Evolutionary conservation across 768 basidiomycete species (phyloP).

Genomic region (Mycena maculata): DNA sequence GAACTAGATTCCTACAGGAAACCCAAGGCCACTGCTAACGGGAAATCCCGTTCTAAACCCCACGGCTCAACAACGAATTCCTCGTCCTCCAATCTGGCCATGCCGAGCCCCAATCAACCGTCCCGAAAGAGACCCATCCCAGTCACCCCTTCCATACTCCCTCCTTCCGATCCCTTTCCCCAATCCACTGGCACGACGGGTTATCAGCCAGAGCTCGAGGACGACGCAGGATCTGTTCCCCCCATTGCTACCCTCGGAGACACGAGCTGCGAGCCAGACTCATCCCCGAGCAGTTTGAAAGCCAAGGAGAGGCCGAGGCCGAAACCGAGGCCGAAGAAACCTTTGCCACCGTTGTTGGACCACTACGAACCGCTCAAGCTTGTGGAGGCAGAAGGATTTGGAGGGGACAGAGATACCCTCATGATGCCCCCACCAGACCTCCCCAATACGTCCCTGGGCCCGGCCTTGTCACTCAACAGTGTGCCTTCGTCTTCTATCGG

Average conservation of each 20-base stretch:
- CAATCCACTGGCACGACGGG: conserved; percentile 20
- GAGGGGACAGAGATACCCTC: background rate
- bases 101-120: conserved; percentile 16
- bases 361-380: background rate
- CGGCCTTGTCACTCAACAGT: background rate
- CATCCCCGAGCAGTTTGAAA: background rate
- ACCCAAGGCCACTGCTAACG: background rate
- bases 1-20: conserved; percentile 11
- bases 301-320: background rate
- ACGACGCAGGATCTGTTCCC: conserved; percentile 8
- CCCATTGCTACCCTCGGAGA: conserved; percentile 24
- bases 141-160: conserved; percentile 14
- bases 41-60: background rate
- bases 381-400: background rate
- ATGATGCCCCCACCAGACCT: conserved; percentile 6
- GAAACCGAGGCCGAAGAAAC: background rate
- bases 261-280: conserved; percentile 16
- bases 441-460: background rate
- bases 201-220: conserved; percentile 5
- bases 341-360: background rate
- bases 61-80: background rate
- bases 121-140: conserved; percentile 7
- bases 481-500: conserved; percentile 3
- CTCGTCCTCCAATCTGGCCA: conserved; percentile 11
- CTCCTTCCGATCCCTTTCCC: conserved; percentile 30